phyloP scores from a whole-genome alignment of 2,329 filamentous ascomycete species.

The Reticulascus tulasneorum region DNA sequence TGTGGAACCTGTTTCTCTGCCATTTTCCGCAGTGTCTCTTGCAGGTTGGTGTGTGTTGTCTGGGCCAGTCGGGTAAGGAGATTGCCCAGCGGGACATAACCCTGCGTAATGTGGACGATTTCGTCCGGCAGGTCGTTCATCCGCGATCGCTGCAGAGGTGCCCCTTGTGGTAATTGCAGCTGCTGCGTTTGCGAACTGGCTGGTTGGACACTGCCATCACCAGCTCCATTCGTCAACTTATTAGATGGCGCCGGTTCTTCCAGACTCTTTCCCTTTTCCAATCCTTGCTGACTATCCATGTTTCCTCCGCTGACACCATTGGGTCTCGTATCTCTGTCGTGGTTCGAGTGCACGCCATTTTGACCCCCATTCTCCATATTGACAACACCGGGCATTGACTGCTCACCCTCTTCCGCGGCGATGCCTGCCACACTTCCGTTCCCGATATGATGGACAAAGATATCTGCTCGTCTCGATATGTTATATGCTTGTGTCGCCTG shows the following conservation, averaged over 20 bases:
- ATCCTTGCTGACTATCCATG: constrained; percentile 17
- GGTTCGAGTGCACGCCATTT: constrained; percentile 51
- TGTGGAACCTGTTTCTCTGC: constrained; percentile 61
- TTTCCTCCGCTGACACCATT: constrained; percentile 41
- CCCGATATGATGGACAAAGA: constrained; percentile 5
- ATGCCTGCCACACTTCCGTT: constrained; percentile 13
- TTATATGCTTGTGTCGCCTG: background rate
- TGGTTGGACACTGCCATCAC: constrained; percentile 19
- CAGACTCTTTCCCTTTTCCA: constrained; percentile 29
- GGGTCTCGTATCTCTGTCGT: constrained; percentile 44
- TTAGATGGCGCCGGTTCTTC: constrained; percentile 12
- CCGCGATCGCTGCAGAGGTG: constrained; percentile 16
- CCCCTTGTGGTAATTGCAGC: constrained; percentile 7
- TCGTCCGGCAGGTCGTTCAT: constrained; percentile 59
- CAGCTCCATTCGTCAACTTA: constrained; percentile 21
- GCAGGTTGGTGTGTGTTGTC: constrained; percentile 74
- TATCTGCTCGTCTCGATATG: background rate
- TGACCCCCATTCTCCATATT: constrained; percentile 53
- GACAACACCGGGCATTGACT: constrained; percentile 48
- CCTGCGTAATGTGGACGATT: constrained; percentile 68
- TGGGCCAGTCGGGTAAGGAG: constrained; percentile 78
- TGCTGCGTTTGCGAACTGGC: constrained; percentile 14
- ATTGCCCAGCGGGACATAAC: constrained; percentile 70
- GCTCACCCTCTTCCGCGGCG: constrained; percentile 10
- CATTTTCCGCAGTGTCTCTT: constrained; percentile 66